These are phyloP conservation scores for Prunella vulgaris DNA, from an alignment of 257 asterid species.

Conservation along the genomic window DNA sequence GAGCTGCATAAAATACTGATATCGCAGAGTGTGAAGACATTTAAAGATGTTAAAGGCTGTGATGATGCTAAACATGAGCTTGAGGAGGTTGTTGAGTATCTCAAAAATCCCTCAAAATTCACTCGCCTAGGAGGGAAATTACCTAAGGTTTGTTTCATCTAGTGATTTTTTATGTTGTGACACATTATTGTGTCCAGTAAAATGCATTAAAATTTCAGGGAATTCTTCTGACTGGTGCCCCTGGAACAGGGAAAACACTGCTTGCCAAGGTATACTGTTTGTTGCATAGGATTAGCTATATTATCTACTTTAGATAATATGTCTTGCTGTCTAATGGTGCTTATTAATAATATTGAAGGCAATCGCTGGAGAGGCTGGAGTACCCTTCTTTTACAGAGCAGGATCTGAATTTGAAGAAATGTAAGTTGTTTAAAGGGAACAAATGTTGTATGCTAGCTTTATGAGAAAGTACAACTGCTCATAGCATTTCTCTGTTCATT, in stretches of 20 bases:
- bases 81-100: constrained; percentile 98
- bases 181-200: neutral
- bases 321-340: constrained; percentile 16
- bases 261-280: constrained; percentile 73
- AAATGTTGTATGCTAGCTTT: constrained; percentile 16
- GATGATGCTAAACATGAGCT: constrained; percentile 99
- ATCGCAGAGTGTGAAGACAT: constrained; percentile 96
- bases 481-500: neutral
- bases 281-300: neutral
- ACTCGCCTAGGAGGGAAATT: constrained; percentile 94
- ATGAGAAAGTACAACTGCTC: neutral
- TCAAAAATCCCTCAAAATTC: constrained; percentile 82
- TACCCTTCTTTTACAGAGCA: constrained; percentile 93
- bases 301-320: neutral
- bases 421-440: constrained; percentile 67
- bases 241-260: constrained; percentile 98
- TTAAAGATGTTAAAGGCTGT: constrained; percentile 97
- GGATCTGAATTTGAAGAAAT: constrained; percentile 98
- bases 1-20: constrained; percentile 22
- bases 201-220: constrained; percentile 53
- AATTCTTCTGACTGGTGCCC: constrained; percentile 94
- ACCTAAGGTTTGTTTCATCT: constrained; percentile 87
- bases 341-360: constrained; percentile 59
- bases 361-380: constrained; percentile 99
- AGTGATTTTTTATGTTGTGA: neutral